Evolutionary conservation across 2,329 filamentous ascomycete genomes (phyloP), one percentile per base, ranked within the genome.

Genomic region (Nigrograna mackinnonii): DNA sequence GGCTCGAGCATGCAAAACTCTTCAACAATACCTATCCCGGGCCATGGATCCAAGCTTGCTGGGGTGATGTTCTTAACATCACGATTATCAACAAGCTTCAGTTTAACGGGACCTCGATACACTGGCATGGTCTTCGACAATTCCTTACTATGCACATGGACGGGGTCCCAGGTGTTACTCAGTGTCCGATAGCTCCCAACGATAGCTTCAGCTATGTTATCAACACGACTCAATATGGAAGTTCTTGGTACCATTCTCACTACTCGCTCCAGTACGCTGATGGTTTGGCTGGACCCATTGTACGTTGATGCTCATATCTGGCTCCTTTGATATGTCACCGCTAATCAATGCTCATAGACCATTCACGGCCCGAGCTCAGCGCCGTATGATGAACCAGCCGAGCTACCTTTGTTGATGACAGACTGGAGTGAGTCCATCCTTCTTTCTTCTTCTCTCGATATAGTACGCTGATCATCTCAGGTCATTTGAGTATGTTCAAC

Each of bases 81-180:
- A 64, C 57, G 18, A 60, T 74, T 11, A 57, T 54, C 22, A 67
- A 68, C 38, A 53, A 47, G n/a, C 49, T 68, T 6, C 14, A 17
- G 7, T 52, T 69, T 39, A 73, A 77, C 39, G 75, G 73, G 20
- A 77, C 73, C 6, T 55, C 64, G 7, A 68, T 79, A n/a, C 76
- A 79, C 50, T 79, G 70, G 66, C 76, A 79, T 43, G 76, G 76
- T 0, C 50, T 79, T 18, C 62, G 71, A 13, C 71, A 75, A 47
- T 41, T 63, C 3, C 38, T 81, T 17, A 84, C 80, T 0, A 79
- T 74, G 7, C 73, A 84, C 37, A 89, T 90, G 83, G 88, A 92
- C 64, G 88, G 88, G 6, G 75, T 85, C 35, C 90, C 91, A 84
- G 87, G 91, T 62, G 87, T 89, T 0, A 81, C 85, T 0, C 86